Percentiles rank a stretch among this genome's conserved stretches.
Conservation (phyloP, 768 basidiomycete species). For the Heimioporus sp. region DNA sequence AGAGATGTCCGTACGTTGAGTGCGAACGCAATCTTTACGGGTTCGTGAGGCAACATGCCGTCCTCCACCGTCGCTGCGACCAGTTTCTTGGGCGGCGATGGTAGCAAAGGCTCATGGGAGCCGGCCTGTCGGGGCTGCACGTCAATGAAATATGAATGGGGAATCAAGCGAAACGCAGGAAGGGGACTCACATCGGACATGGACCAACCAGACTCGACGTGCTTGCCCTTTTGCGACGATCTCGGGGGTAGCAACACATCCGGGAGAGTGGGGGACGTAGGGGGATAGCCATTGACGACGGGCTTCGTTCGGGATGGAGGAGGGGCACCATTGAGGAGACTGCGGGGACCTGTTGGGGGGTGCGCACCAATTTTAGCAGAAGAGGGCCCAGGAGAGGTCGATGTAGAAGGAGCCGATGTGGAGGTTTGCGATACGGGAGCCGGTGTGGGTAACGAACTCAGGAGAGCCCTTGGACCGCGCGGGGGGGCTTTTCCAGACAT, state of each 20-base stretch:
- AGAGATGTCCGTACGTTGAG: constrained; percentile 28
- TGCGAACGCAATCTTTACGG: constrained; percentile 32
- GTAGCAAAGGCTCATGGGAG: constrained; percentile 10
- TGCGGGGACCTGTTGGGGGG: constrained; percentile 68
- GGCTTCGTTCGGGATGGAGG: constrained; percentile 36
- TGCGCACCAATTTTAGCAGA: constrained; percentile 47
- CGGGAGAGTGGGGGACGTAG: constrained; percentile 23
- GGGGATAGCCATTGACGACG: constrained; percentile 42
- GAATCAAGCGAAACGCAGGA: background rate
- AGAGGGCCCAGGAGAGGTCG: constrained; percentile 30
- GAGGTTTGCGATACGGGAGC: constrained; percentile 29
- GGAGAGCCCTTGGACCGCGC: constrained; percentile 67
- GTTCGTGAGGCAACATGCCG: constrained; percentile 30
- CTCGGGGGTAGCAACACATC: constrained; percentile 33
- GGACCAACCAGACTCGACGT: constrained; percentile 36
- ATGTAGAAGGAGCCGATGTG: constrained; percentile 32
- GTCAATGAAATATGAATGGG: constrained; percentile 8
- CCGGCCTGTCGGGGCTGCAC: constrained; percentile 14
- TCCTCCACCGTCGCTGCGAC: constrained; percentile 26
- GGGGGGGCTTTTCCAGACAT: constrained; percentile 84
- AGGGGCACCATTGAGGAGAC: constrained; percentile 44
- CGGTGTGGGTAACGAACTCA: constrained; percentile 41
- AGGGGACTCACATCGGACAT: constrained; percentile 33
- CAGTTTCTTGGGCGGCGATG: constrained; percentile 15
- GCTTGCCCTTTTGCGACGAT: constrained; percentile 41